Evolutionary conservation across 163 green algal species (phyloP).

Genomic region (Coccomyxa subellipsoidea): DNA sequence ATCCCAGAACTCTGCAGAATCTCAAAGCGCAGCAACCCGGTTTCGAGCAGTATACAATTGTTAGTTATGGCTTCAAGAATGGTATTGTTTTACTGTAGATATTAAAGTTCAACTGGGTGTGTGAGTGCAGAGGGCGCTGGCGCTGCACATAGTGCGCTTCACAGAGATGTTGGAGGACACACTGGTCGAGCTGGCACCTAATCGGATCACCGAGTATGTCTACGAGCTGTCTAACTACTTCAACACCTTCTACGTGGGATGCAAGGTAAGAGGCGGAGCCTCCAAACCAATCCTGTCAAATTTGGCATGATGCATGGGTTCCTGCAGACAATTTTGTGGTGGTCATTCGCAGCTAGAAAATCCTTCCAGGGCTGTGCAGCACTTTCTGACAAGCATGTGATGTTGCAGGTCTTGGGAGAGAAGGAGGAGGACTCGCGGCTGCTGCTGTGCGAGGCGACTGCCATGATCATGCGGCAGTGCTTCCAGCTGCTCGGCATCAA

Average conservation of each 20-base stretch:
- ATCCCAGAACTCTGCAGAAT: too few species aligned
- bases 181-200: conserved; percentile 83
- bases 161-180: conserved; percentile 84
- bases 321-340: too few species aligned
- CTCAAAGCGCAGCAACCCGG: too few species aligned
- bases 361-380: too few species aligned
- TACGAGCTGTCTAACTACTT: conserved; percentile 89
- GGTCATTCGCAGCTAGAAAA: too few species aligned
- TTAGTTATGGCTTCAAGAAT: too few species aligned
- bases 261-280: conserved; percentile 66
- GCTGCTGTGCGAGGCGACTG: conserved; percentile 87
- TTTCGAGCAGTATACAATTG: too few species aligned
- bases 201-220: conserved; percentile 93
- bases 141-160: conserved; percentile 35
- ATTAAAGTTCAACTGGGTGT: too few species aligned
- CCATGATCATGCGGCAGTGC: conserved; percentile 88
- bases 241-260: conserved; percentile 93
- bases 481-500: conserved; percentile 93
- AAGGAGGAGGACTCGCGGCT: conserved; percentile 82
- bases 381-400: not conserved
- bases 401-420: conserved; percentile 74
- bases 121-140: not conserved
- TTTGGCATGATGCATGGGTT: too few species aligned
- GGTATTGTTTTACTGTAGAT: too few species aligned
- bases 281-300: too few species aligned